Conservation (phyloP, 352 stramenopile species). For the Phytopythium ostracodes region DNA sequence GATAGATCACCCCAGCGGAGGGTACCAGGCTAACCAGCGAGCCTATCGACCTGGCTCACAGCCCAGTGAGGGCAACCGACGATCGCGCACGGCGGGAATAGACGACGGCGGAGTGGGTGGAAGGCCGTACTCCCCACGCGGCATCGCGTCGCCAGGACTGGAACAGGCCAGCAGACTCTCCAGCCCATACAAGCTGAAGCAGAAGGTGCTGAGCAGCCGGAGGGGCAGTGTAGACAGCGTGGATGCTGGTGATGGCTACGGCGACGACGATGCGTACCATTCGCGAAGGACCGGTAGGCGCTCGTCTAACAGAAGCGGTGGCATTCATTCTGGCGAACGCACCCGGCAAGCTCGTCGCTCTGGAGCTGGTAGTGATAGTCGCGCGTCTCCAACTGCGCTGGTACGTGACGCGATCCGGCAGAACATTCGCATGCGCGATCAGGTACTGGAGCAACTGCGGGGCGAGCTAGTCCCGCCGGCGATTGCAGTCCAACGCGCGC, state of each 20-base stretch:
- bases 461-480: slow-evolving; percentile 23
- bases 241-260: slow-evolving; percentile 4
- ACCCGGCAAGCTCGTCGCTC: neutral
- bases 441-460: slow-evolving; percentile 38
- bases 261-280: neutral
- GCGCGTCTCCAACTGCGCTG: slow-evolving; percentile 12
- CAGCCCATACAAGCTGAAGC: slow-evolving; percentile 65
- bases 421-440: slow-evolving; percentile 41
- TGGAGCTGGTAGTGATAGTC: neutral
- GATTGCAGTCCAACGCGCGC: slow-evolving; percentile 14
- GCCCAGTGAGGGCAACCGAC: neutral
- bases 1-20: neutral
- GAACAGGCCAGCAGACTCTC: slow-evolving; percentile 22
- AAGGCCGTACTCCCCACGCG: neutral
- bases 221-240: slow-evolving; percentile 6
- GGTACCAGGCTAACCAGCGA: neutral
- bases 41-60: too few species aligned
- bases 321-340: neutral
- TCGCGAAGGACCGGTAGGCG: neutral
- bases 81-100: neutral
- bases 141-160: neutral
- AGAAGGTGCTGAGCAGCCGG: slow-evolving; percentile 47
- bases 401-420: slow-evolving; percentile 46
- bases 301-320: neutral
- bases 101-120: neutral